phyloP scores from a whole-genome alignment of 352 stramenopile species.

The Pythium oligandrum region DNA sequence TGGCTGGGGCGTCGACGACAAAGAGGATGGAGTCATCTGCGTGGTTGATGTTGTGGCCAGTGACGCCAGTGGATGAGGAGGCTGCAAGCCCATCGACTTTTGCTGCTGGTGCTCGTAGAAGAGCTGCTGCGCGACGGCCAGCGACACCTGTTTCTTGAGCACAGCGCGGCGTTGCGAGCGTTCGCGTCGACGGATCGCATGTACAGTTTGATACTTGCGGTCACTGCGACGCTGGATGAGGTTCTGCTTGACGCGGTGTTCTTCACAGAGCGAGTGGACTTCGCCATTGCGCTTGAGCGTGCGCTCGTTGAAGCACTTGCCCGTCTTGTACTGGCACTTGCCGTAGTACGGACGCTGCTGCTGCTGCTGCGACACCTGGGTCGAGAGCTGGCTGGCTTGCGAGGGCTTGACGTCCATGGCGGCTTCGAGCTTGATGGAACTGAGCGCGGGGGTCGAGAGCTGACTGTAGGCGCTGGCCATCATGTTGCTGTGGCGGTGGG shows the following conservation, averaged over 20 bases:
- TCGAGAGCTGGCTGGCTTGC: too few relatives aligned
- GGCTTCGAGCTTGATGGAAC: slow-evolving; percentile 17
- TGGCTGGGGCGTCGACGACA: slow-evolving; percentile 4
- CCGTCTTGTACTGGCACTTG: slow-evolving; percentile 87
- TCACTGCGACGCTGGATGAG: slow-evolving; percentile 80
- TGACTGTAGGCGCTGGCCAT: slow-evolving; percentile 11
- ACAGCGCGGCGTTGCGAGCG: slow-evolving; percentile 73
- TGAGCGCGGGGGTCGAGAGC: slow-evolving; percentile 11
- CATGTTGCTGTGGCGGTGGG: slow-evolving; percentile 10
- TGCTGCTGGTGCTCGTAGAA: slow-evolving; percentile 80
- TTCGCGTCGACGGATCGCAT: slow-evolving; percentile 70
- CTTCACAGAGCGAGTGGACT: slow-evolving; percentile 75
- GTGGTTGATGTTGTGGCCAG: slow-evolving; percentile 1
- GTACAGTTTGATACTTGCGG: slow-evolving; percentile 83
- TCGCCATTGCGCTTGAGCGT: slow-evolving; percentile 82
- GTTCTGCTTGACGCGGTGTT: slow-evolving; percentile 85
- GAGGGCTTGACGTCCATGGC: slow-evolving; percentile 8
- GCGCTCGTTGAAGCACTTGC: slow-evolving; percentile 86
- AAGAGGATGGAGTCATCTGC: slow-evolving; percentile 2
- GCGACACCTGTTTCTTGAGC: slow-evolving; percentile 78
- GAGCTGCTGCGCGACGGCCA: slow-evolving; percentile 74
- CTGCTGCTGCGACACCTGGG: slow-evolving; percentile 3
- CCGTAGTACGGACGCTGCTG: slow-evolving; percentile 42
- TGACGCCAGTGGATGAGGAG: slow-evolving; percentile 1
- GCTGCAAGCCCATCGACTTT: slow-evolving; percentile 48